Conservation (phyloP, 2,329 filamentous ascomycete species). For the Alternaria consortialis region DNA sequence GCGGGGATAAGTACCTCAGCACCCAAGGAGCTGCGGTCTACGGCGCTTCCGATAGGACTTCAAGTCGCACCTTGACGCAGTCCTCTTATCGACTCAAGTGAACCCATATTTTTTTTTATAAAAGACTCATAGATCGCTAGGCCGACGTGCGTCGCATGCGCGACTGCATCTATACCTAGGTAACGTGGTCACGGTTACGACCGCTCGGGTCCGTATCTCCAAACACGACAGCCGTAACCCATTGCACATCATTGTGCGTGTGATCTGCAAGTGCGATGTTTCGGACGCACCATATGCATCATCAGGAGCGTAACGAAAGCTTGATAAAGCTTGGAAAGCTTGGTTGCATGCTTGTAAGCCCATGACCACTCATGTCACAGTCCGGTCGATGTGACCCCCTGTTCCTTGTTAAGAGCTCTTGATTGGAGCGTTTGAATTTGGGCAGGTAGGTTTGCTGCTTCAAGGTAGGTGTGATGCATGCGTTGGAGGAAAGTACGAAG, state of each 20-base stretch:
- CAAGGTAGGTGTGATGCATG: constrained; percentile 1
- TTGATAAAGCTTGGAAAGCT: constrained; percentile 18
- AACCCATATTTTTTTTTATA: background rate
- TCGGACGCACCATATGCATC: background rate
- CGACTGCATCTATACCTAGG: background rate
- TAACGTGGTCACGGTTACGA: background rate
- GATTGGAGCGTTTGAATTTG: constrained; percentile 1
- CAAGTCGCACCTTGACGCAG: background rate
- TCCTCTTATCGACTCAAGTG: background rate
- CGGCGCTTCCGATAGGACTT: background rate
- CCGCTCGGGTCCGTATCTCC: constrained; percentile 1
- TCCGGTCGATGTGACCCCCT: background rate
- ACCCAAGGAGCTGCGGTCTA: background rate
- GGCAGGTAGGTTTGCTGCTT: constrained; percentile 2
- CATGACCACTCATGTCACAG: background rate
- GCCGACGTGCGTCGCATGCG: background rate
- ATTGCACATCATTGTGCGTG: background rate
- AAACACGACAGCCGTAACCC: background rate
- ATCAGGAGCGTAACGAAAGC: constrained; percentile 5
- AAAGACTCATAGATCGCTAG: background rate
- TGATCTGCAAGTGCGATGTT: constrained; percentile 7
- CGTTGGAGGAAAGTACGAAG: constrained; percentile 1
- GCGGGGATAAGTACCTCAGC: background rate
- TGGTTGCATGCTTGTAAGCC: constrained; percentile 14
- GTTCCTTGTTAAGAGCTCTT: background rate